Evolutionary conservation across 2,329 filamentous ascomycete species (phyloP).

Genomic region (Cercospora nicotianae): DNA sequence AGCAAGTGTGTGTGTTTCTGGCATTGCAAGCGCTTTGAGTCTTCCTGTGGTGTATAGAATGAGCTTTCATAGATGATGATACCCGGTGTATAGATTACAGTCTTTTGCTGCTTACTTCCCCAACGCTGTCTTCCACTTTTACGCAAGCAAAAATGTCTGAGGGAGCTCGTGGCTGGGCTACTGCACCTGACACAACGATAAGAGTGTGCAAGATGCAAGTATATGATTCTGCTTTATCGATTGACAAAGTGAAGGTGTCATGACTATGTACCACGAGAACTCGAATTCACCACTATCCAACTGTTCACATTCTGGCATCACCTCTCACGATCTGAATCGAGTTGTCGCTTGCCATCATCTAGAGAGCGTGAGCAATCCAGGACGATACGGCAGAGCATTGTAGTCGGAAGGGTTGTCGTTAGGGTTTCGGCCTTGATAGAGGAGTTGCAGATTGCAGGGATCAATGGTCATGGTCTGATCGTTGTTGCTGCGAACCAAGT

Average conservation of each 20-base stretch:
- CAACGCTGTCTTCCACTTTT: no score
- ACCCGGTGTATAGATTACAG: constrained; percentile 1
- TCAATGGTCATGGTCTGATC: constrained; percentile 64
- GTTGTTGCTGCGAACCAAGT: constrained; percentile 56
- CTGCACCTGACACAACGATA: background rate
- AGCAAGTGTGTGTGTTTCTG: background rate
- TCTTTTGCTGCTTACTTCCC: background rate
- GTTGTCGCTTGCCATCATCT: background rate
- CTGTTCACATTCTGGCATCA: background rate
- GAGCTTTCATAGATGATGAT: background rate
- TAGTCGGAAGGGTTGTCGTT: constrained; percentile 50
- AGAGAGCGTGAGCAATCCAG: constrained; percentile 55
- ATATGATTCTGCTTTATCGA: background rate
- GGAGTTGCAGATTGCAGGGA: constrained; percentile 63
- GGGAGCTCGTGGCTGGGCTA: no score
- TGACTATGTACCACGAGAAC: background rate
- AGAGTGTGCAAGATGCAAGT: background rate
- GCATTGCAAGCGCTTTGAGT: background rate
- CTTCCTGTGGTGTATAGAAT: background rate
- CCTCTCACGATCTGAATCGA: background rate
- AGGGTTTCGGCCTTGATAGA: constrained; percentile 59
- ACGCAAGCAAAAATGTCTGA: no score
- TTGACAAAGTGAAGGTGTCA: background rate
- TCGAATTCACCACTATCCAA: background rate
- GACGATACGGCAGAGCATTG: constrained; percentile 54